Evolutionary conservation across 2,329 filamentous ascomycete species (phyloP), one percentile per base, ranked within the genome.

Genomic region (Cryphonectria parasitica): DNA sequence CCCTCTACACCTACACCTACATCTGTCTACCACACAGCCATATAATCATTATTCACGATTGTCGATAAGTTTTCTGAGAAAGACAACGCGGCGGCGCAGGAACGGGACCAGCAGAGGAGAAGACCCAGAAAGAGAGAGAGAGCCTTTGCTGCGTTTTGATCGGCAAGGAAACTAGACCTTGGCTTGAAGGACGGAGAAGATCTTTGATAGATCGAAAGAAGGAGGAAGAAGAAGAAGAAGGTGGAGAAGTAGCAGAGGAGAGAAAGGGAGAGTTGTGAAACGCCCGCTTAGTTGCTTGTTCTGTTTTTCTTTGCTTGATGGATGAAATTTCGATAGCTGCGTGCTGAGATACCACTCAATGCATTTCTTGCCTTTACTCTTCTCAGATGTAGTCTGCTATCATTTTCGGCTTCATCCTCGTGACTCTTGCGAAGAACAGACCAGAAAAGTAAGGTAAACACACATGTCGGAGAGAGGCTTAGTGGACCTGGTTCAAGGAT

Each of bases 311-410:
- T 71, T 73, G 60, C 60, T 73, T 62, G 54, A 58, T 62, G 69
- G 60, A 62, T 41, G 60, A 60, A 17, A 45, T 2, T 64, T 41
- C 39, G 36, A 64, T 64, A 43, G 61, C 34, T 64, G 68, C 65
- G 67, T 69, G 69, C 62, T 66, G 69, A 69, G 69, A 71, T 71
- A 71, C 69, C 69, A 71, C 69, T n/a, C 69, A 71, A 71, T 69
- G 69, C 61, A 65, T 60, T 71, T 52, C 52, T 49, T 49, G 45
- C n/a, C 39, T 75, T 69, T 68, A 70, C 73, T 73, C 68, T 58
- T 63, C 68, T 39, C 11, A 39, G 34, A 41, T 34, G 17, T 39
- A 2, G 6, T 34, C 36, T 39, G 36, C 36, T 10, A 39, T 36
- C 7, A 15, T 61, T 13, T 5, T n/a, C n/a, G n/a, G n/a, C n/a